phyloP scores from a whole-genome alignment of 495 filamentous ascomycete genomes.

The Evernia prunastri region DNA sequence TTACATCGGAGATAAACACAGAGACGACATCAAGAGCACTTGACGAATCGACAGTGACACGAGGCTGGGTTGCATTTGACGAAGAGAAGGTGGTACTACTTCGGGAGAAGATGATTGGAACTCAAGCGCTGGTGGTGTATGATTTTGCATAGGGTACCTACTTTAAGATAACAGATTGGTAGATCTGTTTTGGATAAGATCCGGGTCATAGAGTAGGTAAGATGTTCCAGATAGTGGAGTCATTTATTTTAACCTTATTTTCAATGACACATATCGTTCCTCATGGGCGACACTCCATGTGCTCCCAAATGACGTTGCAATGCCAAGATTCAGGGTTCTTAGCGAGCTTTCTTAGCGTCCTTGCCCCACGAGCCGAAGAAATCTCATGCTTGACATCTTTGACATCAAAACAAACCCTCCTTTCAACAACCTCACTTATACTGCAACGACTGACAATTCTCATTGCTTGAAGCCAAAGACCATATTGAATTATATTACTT shows the following conservation, averaged over 20 bases:
- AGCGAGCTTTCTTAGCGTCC: slow-evolving; percentile 14
- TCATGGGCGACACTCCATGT: no score
- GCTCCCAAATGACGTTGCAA: no score
- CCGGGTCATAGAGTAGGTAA: no score
- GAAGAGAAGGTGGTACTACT: slow-evolving; percentile 88
- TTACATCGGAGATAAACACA: background rate
- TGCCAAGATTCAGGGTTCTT: background rate
- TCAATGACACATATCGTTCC: no score
- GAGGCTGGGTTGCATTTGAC: slow-evolving; percentile 81
- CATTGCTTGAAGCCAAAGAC: background rate
- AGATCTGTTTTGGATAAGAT: background rate
- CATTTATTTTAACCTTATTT: no score
- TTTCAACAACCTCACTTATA: background rate
- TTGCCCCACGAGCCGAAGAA: slow-evolving; percentile 18
- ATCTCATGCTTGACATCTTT: slow-evolving; percentile 8
- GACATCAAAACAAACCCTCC: background rate
- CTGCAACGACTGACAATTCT: background rate
- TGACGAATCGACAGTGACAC: slow-evolving; percentile 37
- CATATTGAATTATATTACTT: background rate
- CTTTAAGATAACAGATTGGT: background rate
- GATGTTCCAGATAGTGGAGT: no score
- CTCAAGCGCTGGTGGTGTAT: slow-evolving; percentile 76
- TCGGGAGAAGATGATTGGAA: slow-evolving; percentile 59
- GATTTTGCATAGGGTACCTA: slow-evolving; percentile 85
- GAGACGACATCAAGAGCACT: slow-evolving; percentile 15